phyloP scores from a whole-genome alignment of 768 basidiomycete species.

The Cystofilobasidium macerans region DNA sequence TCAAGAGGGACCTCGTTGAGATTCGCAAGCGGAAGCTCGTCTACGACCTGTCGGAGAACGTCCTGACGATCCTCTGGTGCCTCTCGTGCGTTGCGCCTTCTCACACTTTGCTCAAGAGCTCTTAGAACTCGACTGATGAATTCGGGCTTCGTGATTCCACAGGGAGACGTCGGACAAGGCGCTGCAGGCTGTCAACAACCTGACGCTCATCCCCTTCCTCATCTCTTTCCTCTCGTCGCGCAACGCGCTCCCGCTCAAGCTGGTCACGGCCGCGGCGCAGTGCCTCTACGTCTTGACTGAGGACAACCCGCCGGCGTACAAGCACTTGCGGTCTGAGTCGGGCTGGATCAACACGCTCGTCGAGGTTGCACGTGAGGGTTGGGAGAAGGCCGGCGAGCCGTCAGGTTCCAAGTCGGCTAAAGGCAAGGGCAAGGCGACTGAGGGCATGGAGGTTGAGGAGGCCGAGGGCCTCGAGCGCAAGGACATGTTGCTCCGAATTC shows the following conservation, averaged over 20 bases:
- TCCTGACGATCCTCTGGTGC: constrained; percentile 88
- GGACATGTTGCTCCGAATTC: constrained; percentile 49
- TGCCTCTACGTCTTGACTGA: constrained; percentile 86
- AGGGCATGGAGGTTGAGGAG: constrained; percentile 24
- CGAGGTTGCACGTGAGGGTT: constrained; percentile 33
- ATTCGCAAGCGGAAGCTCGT: constrained; percentile 56
- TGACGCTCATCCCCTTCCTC: constrained; percentile 67
- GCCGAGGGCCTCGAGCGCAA: constrained; percentile 43
- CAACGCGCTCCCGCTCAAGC: constrained; percentile 55
- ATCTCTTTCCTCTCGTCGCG: constrained; percentile 75
- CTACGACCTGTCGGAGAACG: constrained; percentile 80
- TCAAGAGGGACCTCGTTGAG: constrained; percentile 50
- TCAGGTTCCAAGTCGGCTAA: constrained; percentile 25
- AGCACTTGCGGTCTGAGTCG: constrained; percentile 45
- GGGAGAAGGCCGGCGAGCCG: constrained; percentile 23
- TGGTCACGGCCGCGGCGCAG: constrained; percentile 71
- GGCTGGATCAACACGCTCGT: constrained; percentile 41
- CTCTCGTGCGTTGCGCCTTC: constrained; percentile 58
- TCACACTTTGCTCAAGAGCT: background rate
- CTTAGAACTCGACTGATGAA: constrained; percentile 31
- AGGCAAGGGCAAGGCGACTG: constrained; percentile 30
- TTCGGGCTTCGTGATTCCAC: background rate
- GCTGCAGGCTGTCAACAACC: constrained; percentile 69
- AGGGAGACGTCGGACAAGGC: constrained; percentile 92
- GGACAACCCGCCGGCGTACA: constrained; percentile 66